Percentiles rank a stretch among this genome's conserved stretches.
Evolutionary conservation across 768 basidiomycete genomes (phyloP).

Genomic region (Russula sp.): DNA sequence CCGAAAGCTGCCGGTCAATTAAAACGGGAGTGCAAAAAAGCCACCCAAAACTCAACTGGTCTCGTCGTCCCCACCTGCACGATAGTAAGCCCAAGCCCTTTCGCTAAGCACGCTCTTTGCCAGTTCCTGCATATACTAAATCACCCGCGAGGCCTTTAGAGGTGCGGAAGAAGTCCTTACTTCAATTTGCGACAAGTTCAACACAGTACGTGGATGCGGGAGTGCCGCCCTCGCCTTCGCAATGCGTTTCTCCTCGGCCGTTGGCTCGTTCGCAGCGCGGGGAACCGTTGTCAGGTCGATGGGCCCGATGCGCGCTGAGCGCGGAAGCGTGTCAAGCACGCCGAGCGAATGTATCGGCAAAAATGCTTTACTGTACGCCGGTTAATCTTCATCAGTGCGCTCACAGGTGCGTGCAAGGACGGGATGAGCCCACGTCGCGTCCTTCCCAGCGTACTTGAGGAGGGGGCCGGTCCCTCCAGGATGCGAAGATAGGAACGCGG

Average conservation of each 20-base stretch:
- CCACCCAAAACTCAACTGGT: slow-evolving; percentile 17
- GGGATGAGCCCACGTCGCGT: slow-evolving; percentile 61
- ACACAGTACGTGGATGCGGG: slow-evolving; percentile 26
- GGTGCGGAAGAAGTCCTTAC: slow-evolving; percentile 13
- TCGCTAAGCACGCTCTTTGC: slow-evolving; percentile 27
- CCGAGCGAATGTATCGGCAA: slow-evolving; percentile 19
- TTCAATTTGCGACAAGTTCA: slow-evolving; percentile 31
- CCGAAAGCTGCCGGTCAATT: slow-evolving; percentile 19
- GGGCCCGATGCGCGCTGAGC: slow-evolving; percentile 28
- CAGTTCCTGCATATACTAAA: slow-evolving; percentile 19
- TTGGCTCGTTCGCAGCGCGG: slow-evolving; percentile 18
- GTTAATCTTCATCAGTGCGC: slow-evolving; percentile 3
- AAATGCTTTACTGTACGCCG: slow-evolving; percentile 23
- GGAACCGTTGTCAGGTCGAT: slow-evolving; percentile 29
- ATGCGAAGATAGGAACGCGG: slow-evolving; percentile 21
- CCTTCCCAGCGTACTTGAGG: slow-evolving; percentile 83
- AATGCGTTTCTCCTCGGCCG: slow-evolving; percentile 30
- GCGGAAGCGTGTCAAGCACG: slow-evolving; percentile 26
- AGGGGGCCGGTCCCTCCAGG: slow-evolving; percentile 79
- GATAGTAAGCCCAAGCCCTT: slow-evolving; percentile 32
- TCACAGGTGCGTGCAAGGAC: not conserved
- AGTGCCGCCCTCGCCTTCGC: slow-evolving; percentile 25
- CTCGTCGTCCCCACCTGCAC: slow-evolving; percentile 29
- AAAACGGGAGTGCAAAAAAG: not conserved
- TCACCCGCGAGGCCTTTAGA: not conserved